Evolutionary conservation across 2,329 filamentous ascomycete species (phyloP).

Genomic region (Trichophyton schoenleinii): DNA sequence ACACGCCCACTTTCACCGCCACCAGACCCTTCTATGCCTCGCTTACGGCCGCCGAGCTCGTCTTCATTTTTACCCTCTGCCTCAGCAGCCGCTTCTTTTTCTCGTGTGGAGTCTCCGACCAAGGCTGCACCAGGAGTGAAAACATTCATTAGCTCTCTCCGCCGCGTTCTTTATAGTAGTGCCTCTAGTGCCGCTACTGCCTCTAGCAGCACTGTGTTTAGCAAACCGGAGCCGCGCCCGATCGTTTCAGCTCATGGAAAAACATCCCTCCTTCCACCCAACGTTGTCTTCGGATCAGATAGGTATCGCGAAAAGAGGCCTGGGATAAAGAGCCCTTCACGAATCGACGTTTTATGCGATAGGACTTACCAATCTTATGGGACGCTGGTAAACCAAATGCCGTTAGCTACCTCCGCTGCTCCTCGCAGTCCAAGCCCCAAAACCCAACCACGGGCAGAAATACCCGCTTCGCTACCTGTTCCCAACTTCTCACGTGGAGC

Average conservation of each 20-base stretch:
- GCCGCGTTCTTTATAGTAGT: constrained; percentile 61
- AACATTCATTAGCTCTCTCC: constrained; percentile 73
- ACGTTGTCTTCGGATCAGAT: constrained; percentile 35
- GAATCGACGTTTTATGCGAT: constrained; percentile 73
- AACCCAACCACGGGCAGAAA: not conserved
- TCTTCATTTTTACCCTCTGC: not conserved
- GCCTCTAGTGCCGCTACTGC: constrained; percentile 21
- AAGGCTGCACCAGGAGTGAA: constrained; percentile 55
- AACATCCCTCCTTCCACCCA: constrained; percentile 32
- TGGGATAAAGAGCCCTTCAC: constrained; percentile 39
- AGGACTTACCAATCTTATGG: constrained; percentile 68
- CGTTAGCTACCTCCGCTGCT: not conserved
- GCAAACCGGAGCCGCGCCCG: not conserved
- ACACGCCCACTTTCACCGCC: constrained; percentile 40
- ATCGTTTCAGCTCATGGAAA: constrained; percentile 21
- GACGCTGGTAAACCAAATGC: constrained; percentile 51
- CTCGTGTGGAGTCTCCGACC: constrained; percentile 12
- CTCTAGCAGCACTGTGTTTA: constrained; percentile 7
- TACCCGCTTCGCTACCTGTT: not conserved
- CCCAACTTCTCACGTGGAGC: constrained; percentile 19
- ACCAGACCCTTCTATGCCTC: constrained; percentile 22
- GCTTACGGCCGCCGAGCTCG: constrained; percentile 9
- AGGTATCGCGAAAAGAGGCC: constrained; percentile 30
- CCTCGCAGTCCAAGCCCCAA: not conserved
- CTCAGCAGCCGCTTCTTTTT: not conserved